Evolutionary conservation across 306 rosid species (phyloP), one percentile per base, ranked within the genome.

Genomic region (Leucaena leucocephala): DNA sequence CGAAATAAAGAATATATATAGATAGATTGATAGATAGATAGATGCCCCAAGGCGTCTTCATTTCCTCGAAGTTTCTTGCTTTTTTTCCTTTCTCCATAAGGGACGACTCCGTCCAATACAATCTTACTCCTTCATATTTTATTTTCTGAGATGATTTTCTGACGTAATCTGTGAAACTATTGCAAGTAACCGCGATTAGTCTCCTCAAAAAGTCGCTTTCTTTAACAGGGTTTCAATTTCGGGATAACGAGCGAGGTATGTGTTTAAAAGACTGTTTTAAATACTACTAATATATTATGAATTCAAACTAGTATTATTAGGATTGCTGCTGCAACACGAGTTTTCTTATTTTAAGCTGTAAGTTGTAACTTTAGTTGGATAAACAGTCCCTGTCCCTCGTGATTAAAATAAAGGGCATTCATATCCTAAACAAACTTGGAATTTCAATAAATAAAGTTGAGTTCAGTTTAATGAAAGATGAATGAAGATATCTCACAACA

Each of bases 51-150:
- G 50, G 27, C 34, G 52, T 19, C 52, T 42, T 9, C n/a, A 15
- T 68, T 68, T 44, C 73, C 55, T 21, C 38, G 73, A 68, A 68
- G 55, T 7, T 68, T 22, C 73, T 12, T 68, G 8, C 19, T 8
- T 7, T 6, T 43, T 43, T 44, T 2, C 12, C 72, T 0, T 2
- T 40, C 36, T 10, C 49, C 70, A 8, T 7, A 3, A 36, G 44
- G 4, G 15, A 7, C 40, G 70, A 65, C 70, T 38, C 13, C 46
- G 70, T 65, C 70, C 27, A 65, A 3, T 63, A 48, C 2, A 16
- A 65, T 0, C 44, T 1, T 14, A 16, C 44, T 35, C 36, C 21
- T 35, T 35, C 10, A 2, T 63, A 63, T 63, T 65, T 38, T 65
- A 65, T 65, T 38, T 38, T 65, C 14, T 15, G 10, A 65, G 4